phyloP scores from a whole-genome alignment of 768 basidiomycete species.

The Phylloporus sp. region DNA sequence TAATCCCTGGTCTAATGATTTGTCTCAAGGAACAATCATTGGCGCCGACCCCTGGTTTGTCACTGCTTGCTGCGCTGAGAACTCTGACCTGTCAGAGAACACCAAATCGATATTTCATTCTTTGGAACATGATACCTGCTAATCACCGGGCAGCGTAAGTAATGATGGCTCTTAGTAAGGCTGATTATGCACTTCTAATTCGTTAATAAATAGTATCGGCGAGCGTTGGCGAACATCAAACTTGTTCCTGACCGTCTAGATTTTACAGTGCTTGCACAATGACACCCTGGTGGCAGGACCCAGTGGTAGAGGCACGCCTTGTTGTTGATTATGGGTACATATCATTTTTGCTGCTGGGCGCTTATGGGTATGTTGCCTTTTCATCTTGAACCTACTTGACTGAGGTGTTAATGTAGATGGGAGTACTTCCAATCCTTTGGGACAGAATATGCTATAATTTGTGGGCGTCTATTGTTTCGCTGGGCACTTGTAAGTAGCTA shows the following conservation, averaged over 20 bases:
- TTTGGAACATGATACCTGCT: not conserved
- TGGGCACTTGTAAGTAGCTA: slow-evolving; percentile 22
- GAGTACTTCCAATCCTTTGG: slow-evolving; percentile 16
- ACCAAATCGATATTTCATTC: not conserved
- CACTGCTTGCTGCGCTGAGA: not conserved
- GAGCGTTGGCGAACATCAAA: not conserved
- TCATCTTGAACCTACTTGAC: not conserved
- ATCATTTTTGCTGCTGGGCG: slow-evolving; percentile 12
- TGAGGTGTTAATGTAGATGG: slow-evolving; percentile 17
- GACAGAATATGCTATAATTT: slow-evolving; percentile 22
- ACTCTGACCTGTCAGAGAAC: not conserved
- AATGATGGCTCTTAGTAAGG: not conserved
- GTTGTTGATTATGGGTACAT: not conserved
- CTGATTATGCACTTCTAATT: not conserved
- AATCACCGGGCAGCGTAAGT: not conserved
- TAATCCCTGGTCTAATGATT: not conserved
- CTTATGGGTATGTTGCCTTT: slow-evolving; percentile 14
- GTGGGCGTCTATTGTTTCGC: slow-evolving; percentile 17
- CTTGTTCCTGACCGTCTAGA: not conserved
- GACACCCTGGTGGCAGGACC: slow-evolving; percentile 18
- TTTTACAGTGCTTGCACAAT: slow-evolving; percentile 2
- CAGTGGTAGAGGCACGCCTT: slow-evolving; percentile 2
- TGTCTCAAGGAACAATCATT: not conserved
- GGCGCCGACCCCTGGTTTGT: not conserved
- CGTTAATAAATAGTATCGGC: not conserved